phyloP scores from a whole-genome alignment of 192 early-diverging fungal species.

The Coemansia sp. region DNA sequence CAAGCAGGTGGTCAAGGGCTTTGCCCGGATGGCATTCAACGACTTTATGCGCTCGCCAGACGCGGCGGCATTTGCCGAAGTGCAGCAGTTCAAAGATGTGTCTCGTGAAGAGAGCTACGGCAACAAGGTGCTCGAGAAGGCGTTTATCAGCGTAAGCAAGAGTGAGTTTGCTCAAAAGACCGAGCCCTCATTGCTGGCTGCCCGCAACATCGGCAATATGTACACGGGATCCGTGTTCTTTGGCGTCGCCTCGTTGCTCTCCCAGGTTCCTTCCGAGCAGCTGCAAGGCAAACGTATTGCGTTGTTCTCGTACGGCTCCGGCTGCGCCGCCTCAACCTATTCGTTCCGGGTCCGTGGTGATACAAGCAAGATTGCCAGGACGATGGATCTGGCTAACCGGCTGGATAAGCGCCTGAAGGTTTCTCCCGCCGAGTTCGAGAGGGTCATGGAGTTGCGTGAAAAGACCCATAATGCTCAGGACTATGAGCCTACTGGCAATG shows the following conservation, averaged over 20 bases:
- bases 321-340: slow-evolving; percentile 91
- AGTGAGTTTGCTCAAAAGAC: slow-evolving; percentile 71
- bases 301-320: slow-evolving; percentile 95
- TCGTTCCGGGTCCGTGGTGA: slow-evolving; percentile 77
- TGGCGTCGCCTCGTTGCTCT: slow-evolving; percentile 75
- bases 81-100: slow-evolving; percentile 60
- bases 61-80: slow-evolving; percentile 54
- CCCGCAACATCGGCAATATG: slow-evolving; percentile 94
- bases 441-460: slow-evolving; percentile 83
- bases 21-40: slow-evolving; percentile 87
- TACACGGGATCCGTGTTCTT: slow-evolving; percentile 78
- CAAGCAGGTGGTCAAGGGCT: slow-evolving; percentile 95
- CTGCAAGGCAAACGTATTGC: slow-evolving; percentile 81
- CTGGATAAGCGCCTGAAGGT: slow-evolving; percentile 73
- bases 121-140: slow-evolving; percentile 90
- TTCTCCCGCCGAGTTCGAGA: slow-evolving; percentile 73
- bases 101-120: slow-evolving; percentile 71
- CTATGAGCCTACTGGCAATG: slow-evolving; percentile 70
- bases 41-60: slow-evolving; percentile 83
- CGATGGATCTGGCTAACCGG: slow-evolving; percentile 67
- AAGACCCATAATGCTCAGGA: slow-evolving; percentile 78
- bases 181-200: slow-evolving; percentile 69
- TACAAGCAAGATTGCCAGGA: slow-evolving; percentile 59
- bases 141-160: slow-evolving; percentile 82
- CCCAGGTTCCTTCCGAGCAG: slow-evolving; percentile 65